Evolutionary conservation across 2,329 filamentous ascomycete species (phyloP), one percentile per base, ranked within the genome.

Genomic region (Fusarium sp.): DNA sequence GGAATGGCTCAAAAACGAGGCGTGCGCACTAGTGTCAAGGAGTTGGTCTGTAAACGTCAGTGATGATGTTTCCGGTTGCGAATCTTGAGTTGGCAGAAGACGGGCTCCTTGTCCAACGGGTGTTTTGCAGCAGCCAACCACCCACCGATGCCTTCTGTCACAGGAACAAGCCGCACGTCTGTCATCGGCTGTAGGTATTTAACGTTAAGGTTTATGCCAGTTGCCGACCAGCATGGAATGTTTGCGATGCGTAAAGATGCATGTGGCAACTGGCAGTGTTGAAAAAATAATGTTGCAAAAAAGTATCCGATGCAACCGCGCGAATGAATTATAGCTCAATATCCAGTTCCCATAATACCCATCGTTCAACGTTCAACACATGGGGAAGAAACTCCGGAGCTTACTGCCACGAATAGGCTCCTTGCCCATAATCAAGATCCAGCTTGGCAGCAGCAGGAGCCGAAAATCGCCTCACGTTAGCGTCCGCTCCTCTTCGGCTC

Each of bases 161-260:
- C 48, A 39, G 48, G 31, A 64, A 64, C n/a, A 29, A 31, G 61
- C 48, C 68, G 57, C 45, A 48, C 18, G 41, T 37, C 45, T 37
- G 41, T 61, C 56, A 68, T 61, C 52, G 27, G 65, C 65, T 43
- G 37, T 54, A 69, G 22, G 6, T 48, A 48, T 69, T 73, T 64
- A 67, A 45, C 62, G 72, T 73, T 74, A 69, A 52, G 69, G 72
- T 73, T 74, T 70, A 16, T 62, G 65, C 72, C 72, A 62, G 52
- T 64, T 73, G 24, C 18, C 54, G 63, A 33, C 52, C 58, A 39
- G 33, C 68, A 58, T 62, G 61, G 50, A 66, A 61, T 52, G 48
- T 60, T 45, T 50, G 33, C 18, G 39, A 45, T 50, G 57, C 61
- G 56, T 58, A n/a, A 29, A 64, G 27, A 37, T 45, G 64, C 31